These are phyloP conservation scores for Rhazya stricta DNA, from an alignment of 257 asterid genomes.

Conservation along the genomic window DNA sequence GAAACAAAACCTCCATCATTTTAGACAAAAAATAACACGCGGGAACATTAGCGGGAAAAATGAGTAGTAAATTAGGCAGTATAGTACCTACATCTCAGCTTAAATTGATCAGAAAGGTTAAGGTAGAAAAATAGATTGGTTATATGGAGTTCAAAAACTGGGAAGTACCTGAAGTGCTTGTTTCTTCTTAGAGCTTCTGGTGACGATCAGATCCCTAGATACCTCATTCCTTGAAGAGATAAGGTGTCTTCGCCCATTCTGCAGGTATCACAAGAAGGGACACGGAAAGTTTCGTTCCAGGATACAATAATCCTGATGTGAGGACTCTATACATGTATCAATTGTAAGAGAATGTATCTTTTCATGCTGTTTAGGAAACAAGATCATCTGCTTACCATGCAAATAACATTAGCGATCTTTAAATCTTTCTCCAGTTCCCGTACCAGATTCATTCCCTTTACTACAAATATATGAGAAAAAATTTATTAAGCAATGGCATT, in stretches of 20 bases:
- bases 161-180: conserved; percentile 82
- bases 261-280: conserved; percentile 19
- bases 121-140: not conserved
- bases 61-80: not conserved
- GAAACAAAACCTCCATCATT: not conserved
- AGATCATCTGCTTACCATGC: conserved; percentile 91
- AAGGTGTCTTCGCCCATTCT: conserved; percentile 96
- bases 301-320: not conserved
- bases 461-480: conserved; percentile 28
- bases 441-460: conserved; percentile 97
- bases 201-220: conserved; percentile 91
- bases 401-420: conserved; percentile 97
- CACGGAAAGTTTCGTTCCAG: not conserved
- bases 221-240: conserved; percentile 95
- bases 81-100: not conserved
- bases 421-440: conserved; percentile 94
- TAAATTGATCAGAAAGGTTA: not conserved
- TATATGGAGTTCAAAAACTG: conserved; percentile 22
- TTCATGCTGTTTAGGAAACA: conserved; percentile 9
- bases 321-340: not conserved
- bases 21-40: not conserved
- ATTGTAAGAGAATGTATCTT: conserved; percentile 6
- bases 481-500: not conserved
- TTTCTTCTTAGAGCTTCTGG: conserved; percentile 75
- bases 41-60: not conserved